Conservation (phyloP, 2,329 filamentous ascomycete genomes). For the Bimuria novae-zelandiae region DNA sequence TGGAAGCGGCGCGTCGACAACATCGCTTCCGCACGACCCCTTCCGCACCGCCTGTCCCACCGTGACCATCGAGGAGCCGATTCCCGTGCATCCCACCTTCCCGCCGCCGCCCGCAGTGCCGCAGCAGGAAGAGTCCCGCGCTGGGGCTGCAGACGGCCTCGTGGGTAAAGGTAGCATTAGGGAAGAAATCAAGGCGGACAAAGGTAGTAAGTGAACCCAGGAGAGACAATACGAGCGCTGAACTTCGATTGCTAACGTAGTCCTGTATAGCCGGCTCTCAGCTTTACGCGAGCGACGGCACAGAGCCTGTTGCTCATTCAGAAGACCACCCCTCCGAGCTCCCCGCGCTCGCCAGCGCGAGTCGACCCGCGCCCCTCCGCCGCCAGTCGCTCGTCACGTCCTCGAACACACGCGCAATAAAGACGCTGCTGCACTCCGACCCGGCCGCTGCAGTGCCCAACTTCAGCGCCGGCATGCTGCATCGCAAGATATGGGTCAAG, state of each 20-base stretch:
- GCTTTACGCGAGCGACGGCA: slow-evolving; percentile 9
- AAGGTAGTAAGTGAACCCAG: no score
- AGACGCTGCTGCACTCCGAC: slow-evolving; percentile 57
- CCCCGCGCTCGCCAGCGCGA: no score
- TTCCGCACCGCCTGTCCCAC: slow-evolving; percentile 24
- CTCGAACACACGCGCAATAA: slow-evolving; percentile 53
- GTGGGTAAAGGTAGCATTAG: no score
- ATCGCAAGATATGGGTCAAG: slow-evolving; percentile 93
- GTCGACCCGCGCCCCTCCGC: no score
- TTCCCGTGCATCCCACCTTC: slow-evolving; percentile 34
- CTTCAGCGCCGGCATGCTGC: slow-evolving; percentile 47
- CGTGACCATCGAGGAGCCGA: slow-evolving; percentile 42
- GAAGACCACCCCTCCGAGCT: slow-evolving; percentile 21
- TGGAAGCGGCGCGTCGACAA: slow-evolving; percentile 8
- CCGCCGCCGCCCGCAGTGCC: slow-evolving; percentile 18
- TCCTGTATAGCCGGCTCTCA: no score
- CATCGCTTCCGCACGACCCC: slow-evolving; percentile 16
- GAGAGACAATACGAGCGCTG: no score
- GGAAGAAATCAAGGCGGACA: no score
- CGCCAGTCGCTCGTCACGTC: slow-evolving; percentile 46
- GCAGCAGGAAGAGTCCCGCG: no score
- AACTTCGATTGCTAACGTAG: no score
- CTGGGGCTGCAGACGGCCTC: no score
- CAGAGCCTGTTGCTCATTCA: slow-evolving; percentile 14
- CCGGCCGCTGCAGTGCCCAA: slow-evolving; percentile 21